Conservation (phyloP, 2,329 filamentous ascomycete species). For the Sporothrix euskadiensis region DNA sequence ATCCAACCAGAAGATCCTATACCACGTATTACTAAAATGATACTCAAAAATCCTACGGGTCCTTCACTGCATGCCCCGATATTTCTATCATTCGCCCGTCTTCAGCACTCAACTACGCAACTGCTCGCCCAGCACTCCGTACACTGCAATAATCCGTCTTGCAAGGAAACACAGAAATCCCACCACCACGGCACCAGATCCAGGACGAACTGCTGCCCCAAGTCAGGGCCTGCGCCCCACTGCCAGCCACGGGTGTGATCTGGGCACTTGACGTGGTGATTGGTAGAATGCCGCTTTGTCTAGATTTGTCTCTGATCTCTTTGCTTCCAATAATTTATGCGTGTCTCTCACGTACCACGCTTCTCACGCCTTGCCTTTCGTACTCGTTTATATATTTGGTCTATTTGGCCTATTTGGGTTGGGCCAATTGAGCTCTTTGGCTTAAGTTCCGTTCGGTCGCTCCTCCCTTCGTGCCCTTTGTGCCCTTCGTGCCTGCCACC, state of each 20-base stretch:
- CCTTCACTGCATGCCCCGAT: neutral
- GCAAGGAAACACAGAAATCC: slow-evolving; percentile 15
- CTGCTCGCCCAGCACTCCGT: neutral
- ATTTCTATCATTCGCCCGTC: neutral
- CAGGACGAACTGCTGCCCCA: slow-evolving; percentile 5
- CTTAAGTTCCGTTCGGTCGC: neutral
- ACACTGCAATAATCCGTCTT: neutral
- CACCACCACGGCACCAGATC: slow-evolving; percentile 25
- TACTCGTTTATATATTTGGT: neutral
- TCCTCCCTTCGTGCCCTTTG: neutral
- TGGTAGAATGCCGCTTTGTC: neutral
- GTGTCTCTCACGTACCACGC: neutral
- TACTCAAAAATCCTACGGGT: slow-evolving; percentile 9
- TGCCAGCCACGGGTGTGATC: neutral
- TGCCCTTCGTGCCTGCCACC: slow-evolving; percentile 8
- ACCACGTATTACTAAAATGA: neutral
- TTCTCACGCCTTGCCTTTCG: neutral
- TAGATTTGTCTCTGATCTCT: neutral
- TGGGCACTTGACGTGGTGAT: slow-evolving; percentile 1
- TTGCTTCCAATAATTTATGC: neutral
- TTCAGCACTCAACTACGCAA: neutral
- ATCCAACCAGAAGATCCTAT: neutral
- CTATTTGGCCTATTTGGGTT: too few species aligned
- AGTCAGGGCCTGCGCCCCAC: neutral
- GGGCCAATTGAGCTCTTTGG: neutral